Evolutionary conservation across 2,329 filamentous ascomycete species (phyloP), one percentile per base, ranked within the genome.

Genomic region (Phaeoacremonium minimum): DNA sequence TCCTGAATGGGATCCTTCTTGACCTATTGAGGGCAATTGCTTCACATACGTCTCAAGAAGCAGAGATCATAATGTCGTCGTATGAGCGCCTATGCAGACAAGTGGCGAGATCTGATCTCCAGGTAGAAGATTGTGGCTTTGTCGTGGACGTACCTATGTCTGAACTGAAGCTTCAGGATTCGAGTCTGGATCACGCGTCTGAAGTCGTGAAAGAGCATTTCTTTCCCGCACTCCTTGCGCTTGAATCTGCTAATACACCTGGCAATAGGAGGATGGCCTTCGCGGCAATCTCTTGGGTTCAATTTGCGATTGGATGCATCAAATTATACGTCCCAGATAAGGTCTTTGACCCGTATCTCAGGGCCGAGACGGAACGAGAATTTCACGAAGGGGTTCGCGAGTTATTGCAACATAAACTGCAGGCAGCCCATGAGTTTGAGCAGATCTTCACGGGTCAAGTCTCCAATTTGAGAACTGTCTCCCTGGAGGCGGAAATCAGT

Each of bases 281-380:
- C 34, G 62, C 70, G 15, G 73, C 77, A 15, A 61, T 83, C 15
- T 83, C 85, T 5, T 93, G 90, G 79, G 71, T 89, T 18, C 72
- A 84, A 34, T 80, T 95, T 42, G 83, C 87, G 2, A 61, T 90
- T 15, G 82, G 83, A 13, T 77, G 83, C 28, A 69, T 97, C 32
- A 76, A 77, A 43, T 70, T 96, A 3, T 96, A 91, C 52, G 80
- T 97, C 3, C 90, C 94, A 0, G 84, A 95, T 57, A 82, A 83
- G 46, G 75, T 85, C 4, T 93, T 91, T 50, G 93, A 98, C 57
- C 93, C 93, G 2, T 76, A 82, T 41, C 67, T 82, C 40, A 69
- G 75, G 35, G 75, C 77, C 5, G 67, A 75, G 35, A 74, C 95
- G 14, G 82, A 88, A 48, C 75, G 78, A 15, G 66, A 72, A 30